Percentiles rank a stretch among this genome's conserved stretches.
phyloP scores from a whole-genome alignment of 2,329 filamentous ascomycete genomes.

The Pseudogymnoascus sp. region DNA sequence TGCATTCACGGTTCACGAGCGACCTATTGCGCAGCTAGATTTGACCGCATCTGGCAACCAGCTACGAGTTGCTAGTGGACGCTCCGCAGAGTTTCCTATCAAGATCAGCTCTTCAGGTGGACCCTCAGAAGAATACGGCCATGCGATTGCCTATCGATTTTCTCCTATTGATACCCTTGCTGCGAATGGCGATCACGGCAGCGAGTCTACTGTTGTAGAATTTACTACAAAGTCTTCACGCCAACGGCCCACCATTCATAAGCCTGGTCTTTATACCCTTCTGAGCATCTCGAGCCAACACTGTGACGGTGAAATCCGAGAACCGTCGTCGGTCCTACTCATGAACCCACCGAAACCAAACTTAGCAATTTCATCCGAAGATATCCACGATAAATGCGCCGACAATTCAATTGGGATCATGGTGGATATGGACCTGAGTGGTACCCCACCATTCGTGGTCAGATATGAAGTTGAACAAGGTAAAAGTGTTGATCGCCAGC shows the following conservation, averaged over 20 bases:
- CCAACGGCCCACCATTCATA: conserved; percentile 61
- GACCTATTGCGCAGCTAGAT: conserved; percentile 63
- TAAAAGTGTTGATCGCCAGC: conserved; percentile 43
- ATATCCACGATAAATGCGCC: conserved; percentile 90
- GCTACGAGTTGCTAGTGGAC: conserved; percentile 74
- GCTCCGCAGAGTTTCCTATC: conserved; percentile 61
- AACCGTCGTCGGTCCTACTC: conserved; percentile 88
- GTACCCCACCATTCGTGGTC: conserved; percentile 85
- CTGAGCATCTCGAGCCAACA: conserved; percentile 71
- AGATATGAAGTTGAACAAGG: conserved; percentile 55
- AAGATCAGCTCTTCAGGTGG: conserved; percentile 58
- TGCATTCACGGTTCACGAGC: conserved; percentile 76
- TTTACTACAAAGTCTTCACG: conserved; percentile 54
- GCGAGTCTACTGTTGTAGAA: conserved; percentile 49
- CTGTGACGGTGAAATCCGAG: conserved; percentile 81
- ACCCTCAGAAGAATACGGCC: conserved; percentile 52
- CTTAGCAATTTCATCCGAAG: conserved; percentile 64
- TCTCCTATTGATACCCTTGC: conserved; percentile 64
- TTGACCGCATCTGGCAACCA: conserved; percentile 75
- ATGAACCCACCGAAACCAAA: conserved; percentile 86
- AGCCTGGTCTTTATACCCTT: conserved; percentile 80
- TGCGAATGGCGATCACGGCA: conserved; percentile 62
- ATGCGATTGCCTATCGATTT: conserved; percentile 75
- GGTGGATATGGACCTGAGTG: conserved; percentile 82
- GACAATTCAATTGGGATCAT: conserved; percentile 86